Base-by-base conservation (phyloP, 2,329 filamentous ascomycete species). In the Microdochium trichocladiopsis region DNA sequence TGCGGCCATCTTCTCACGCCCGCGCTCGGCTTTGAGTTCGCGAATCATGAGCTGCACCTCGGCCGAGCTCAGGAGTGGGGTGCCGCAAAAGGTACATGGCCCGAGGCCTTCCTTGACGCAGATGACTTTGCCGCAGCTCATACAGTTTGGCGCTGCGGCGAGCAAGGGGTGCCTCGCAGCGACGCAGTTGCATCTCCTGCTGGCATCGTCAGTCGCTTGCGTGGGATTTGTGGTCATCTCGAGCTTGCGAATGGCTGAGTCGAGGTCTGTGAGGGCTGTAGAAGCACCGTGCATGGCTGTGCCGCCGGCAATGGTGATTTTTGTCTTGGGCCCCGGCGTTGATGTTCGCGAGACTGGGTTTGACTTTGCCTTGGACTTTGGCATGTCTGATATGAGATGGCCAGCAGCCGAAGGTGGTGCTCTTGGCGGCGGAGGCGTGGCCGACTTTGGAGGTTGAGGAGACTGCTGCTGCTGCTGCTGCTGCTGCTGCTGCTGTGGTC, bases 61-160 rank as follows among this genome's bases (percentile, higher is more conserved):
- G 3, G 79, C 72, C 0, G 81, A 66, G 25, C 79, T 85, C 8
- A 99, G 73, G 0, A 99, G 74, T 0, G 90, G 83, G 0, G 80
- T 77, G 0, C 84, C 84, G 71, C 94, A 99, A 64, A 89, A 96
- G 0, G 93, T 96, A 68, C 94, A 99, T 0, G 93, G 93, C 0
- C 93, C 93, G 1, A 97, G 77, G 0, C 94, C 94, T 69, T 99
- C 92, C 63, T 94, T 92, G 23, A 95, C 83, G 66, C 94, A 99
- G 51, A 97, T 86, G 12, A 99, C 90, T 67, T 97, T 97, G 54
- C 94, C 94, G 62, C 94, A 99, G 47, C 80, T 86, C 16, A 95
- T 73, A 65, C 94, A 99, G 66, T 97, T 99, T 1, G 94, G 94
- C 0, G 92, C 91, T 1, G 93, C 91, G n/a, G 83, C 83, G 47